A percentile compares a stretch with the other conserved stretches of the same genome.
Evolutionary conservation across 768 basidiomycete species (phyloP).

Genomic region (Boletus edulis): DNA sequence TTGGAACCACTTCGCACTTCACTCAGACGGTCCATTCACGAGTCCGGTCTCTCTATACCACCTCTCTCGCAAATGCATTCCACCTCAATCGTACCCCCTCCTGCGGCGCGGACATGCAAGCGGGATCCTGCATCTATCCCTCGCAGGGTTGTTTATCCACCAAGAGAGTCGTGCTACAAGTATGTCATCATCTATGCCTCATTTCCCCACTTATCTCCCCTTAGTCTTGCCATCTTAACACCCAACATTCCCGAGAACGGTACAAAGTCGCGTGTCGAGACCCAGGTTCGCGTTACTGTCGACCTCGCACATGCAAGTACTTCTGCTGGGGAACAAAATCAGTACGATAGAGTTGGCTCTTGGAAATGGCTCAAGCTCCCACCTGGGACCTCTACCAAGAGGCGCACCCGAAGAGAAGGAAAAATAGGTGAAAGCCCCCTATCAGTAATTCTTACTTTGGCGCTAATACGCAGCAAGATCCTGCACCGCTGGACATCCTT

Average conservation of each 20-base stretch:
- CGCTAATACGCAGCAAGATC: constrained; percentile 47
- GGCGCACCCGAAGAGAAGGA: constrained; percentile 77
- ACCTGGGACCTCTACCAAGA: constrained; percentile 80
- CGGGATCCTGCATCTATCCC: constrained; percentile 46
- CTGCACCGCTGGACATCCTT: constrained; percentile 65
- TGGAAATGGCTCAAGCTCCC: constrained; percentile 89
- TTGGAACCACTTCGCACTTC: constrained; percentile 33
- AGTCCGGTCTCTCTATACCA: constrained; percentile 32
- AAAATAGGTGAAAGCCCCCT: constrained; percentile 59
- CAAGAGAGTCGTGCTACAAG: constrained; percentile 78
- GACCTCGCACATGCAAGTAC: constrained; percentile 69
- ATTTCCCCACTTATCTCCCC: constrained; percentile 15
- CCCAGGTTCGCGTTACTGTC: constrained; percentile 83
- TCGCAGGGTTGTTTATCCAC: constrained; percentile 64
- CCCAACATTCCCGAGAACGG: constrained; percentile 81
- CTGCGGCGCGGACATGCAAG: constrained; percentile 56
- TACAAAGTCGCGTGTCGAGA: constrained; percentile 93
- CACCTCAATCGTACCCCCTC: constrained; percentile 69
- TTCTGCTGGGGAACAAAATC: constrained; percentile 55
- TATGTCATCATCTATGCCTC: constrained; percentile 34
- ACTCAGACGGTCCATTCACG: constrained; percentile 25
- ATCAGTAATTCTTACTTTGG: background rate
- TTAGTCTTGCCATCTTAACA: constrained; percentile 76
- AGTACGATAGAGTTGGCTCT: constrained; percentile 80
- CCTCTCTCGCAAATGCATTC: constrained; percentile 40